phyloP scores from a whole-genome alignment of 495 filamentous ascomycete species.

The Sphaerosporella brunnea region DNA sequence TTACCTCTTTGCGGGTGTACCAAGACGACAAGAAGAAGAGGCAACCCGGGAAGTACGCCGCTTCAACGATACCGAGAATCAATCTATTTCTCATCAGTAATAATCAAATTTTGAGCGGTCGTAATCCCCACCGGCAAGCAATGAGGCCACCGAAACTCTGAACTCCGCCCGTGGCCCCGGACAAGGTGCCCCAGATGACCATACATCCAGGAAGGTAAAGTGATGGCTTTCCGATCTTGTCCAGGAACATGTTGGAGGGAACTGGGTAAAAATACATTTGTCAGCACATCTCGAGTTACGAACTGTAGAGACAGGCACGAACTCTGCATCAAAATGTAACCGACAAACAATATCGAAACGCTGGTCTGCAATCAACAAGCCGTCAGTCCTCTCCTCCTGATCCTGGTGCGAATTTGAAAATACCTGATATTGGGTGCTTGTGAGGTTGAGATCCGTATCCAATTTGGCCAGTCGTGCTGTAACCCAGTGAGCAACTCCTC shows the following conservation, averaged over 20 bases:
- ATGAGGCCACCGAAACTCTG: slow-evolving; percentile 38
- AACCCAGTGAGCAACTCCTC: slow-evolving; percentile 23
- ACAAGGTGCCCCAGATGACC: slow-evolving; percentile 48
- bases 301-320: background rate
- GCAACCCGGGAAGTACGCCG: slow-evolving; percentile 23
- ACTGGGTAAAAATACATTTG: slow-evolving; percentile 26
- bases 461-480: slow-evolving; percentile 32
- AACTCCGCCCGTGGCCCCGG: slow-evolving; percentile 44
- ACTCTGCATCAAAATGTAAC: slow-evolving; percentile 35
- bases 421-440: slow-evolving; percentile 33
- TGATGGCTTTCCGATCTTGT: slow-evolving; percentile 44
- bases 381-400: background rate
- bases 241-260: slow-evolving; percentile 52
- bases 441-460: slow-evolving; percentile 33
- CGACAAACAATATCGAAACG: slow-evolving; percentile 38
- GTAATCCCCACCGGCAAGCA: slow-evolving; percentile 29
- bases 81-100: too few relatives aligned
- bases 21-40: slow-evolving; percentile 19
- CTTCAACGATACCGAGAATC: slow-evolving; percentile 26
- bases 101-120: too few relatives aligned
- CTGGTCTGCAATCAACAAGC: slow-evolving; percentile 5
- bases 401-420: background rate
- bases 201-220: slow-evolving; percentile 52
- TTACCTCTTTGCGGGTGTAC: slow-evolving; percentile 8
- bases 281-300: background rate